Evolutionary conservation across 768 basidiomycete genomes (phyloP).

Genomic region (Boletellus ananas): DNA sequence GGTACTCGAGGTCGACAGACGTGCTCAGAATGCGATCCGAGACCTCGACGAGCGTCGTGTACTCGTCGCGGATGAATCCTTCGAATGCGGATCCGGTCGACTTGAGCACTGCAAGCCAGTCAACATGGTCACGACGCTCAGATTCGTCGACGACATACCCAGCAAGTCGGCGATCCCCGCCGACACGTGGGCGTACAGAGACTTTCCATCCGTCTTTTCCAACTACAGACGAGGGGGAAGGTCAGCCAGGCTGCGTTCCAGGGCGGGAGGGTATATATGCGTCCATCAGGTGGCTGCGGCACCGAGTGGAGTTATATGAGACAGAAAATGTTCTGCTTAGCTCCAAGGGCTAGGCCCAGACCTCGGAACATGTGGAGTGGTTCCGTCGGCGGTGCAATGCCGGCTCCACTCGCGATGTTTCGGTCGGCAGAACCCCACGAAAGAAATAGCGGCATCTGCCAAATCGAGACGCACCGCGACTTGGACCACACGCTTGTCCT

Average conservation of each 20-base stretch:
- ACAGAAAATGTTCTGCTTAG: constrained; percentile 1
- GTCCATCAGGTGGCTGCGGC: background rate
- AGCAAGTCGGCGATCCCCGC: constrained; percentile 78
- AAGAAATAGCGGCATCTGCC: background rate
- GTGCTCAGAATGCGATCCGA: constrained; percentile 90
- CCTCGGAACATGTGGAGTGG: constrained; percentile 16
- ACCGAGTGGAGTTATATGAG: constrained; percentile 13
- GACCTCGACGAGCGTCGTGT: constrained; percentile 82
- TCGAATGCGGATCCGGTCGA: constrained; percentile 83
- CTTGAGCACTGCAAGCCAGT: constrained; percentile 65
- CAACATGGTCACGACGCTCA: background rate
- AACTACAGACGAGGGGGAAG: constrained; percentile 36
- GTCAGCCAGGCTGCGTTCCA: background rate
- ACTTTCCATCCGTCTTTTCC: constrained; percentile 66
- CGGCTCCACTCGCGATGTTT: constrained; percentile 22
- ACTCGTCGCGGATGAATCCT: constrained; percentile 78
- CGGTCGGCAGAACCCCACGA: background rate
- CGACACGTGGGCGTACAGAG: constrained; percentile 56
- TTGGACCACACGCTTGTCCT: constrained; percentile 74
- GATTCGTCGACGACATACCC: constrained; percentile 41
- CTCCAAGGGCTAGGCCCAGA: constrained; percentile 23
- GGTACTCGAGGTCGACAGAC: constrained; percentile 73
- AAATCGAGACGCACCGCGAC: constrained; percentile 44
- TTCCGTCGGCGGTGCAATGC: constrained; percentile 6
- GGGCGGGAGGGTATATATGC: background rate